Evolutionary conservation across 2,329 filamentous ascomycete genomes (phyloP), one percentile per base, ranked within the genome.

Genomic region (Cryphonectria nitschkei): DNA sequence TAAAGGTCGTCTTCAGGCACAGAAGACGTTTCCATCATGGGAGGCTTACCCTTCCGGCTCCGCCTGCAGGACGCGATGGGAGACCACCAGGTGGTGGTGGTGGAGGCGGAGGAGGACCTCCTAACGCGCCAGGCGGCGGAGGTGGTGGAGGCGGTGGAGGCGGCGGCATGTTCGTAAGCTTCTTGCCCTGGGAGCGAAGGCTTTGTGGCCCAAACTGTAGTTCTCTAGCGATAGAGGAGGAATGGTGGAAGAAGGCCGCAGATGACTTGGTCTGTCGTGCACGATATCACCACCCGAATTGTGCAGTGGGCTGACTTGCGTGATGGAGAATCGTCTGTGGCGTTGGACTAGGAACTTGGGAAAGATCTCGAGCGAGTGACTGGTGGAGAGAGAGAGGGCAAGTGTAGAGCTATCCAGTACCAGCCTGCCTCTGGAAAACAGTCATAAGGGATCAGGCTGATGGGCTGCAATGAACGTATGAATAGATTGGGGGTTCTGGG

Each of bases 141-240:
- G 89, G 89, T 46, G 92, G 92, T 1, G 92, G 92, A 14, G 92
- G 92, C 2, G 92, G 92, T 68, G 91, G 90, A 63, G 90, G 87
- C 67, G 87, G 87, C 76, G 83, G 82, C 81, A 84, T 50, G 19
- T 22, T 83, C 22, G 19, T 22, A 83, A 32, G 62, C 1, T 5
- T 65, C 43, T 9, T 43, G 9, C n/a, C 16, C 16, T 61, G 22
- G 7, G 32, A 22, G 46, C 52, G 19, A n/a, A 52, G 22, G 16
- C 14, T 11, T 22, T 43, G 29, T 9, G 37, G n/a, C 34, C 62
- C 61, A 32, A 34, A 2, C 2, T 41, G n/a, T n/a, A 13, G 14
- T 3, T 65, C 29, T 60, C 29, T 19, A 32, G n/a, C 8, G 50
- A 4, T 3, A 22, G 11, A n/a, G 43, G 26, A 61, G 32, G 19